A percentile compares a stretch with the other conserved stretches of the same genome.
Evolutionary conservation across 208 protist species (phyloP).

Genomic region (Acanthamoeba healyi): DNA sequence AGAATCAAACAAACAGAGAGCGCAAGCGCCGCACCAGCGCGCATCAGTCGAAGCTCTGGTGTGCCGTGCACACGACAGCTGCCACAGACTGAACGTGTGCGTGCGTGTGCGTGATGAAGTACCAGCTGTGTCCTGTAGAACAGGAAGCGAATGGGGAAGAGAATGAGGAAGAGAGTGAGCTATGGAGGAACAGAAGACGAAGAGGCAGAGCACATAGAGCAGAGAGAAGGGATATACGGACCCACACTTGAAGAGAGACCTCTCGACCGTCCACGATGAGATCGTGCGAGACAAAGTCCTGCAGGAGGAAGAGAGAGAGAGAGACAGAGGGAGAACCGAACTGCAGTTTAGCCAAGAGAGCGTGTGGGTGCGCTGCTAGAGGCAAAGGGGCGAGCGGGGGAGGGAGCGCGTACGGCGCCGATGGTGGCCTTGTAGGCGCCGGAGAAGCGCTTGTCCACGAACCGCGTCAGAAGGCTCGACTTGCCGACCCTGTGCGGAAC

Average conservation of each 20-base stretch:
- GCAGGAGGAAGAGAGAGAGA: neutral
- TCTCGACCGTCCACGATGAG: conserved; percentile 23
- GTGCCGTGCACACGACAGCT: too few species aligned
- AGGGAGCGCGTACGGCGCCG: conserved; percentile 64
- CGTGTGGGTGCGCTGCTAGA: too few species aligned
- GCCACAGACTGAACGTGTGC: neutral
- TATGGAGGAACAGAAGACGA: neutral
- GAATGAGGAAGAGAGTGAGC: too few species aligned
- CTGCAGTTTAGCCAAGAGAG: neutral
- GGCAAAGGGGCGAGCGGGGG: too few species aligned
- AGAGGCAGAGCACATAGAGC: conserved; percentile 10
- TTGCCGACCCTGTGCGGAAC: conserved; percentile 64
- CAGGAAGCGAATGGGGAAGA: neutral
- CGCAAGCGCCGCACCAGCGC: too few species aligned
- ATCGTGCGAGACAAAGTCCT: conserved; percentile 14
- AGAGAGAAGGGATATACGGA: neutral
- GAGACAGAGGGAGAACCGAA: neutral
- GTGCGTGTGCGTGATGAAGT: neutral
- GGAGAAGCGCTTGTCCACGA: conserved; percentile 72
- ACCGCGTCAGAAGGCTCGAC: conserved; percentile 68
- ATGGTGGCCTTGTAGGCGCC: conserved; percentile 73
- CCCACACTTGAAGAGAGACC: conserved; percentile 78
- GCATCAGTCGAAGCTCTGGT: too few species aligned
- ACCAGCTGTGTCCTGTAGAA: neutral
- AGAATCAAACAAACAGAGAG: too few species aligned